Evolutionary conservation across 2,329 filamentous ascomycete genomes (phyloP).

Genomic region (Fusarium ramigenum): DNA sequence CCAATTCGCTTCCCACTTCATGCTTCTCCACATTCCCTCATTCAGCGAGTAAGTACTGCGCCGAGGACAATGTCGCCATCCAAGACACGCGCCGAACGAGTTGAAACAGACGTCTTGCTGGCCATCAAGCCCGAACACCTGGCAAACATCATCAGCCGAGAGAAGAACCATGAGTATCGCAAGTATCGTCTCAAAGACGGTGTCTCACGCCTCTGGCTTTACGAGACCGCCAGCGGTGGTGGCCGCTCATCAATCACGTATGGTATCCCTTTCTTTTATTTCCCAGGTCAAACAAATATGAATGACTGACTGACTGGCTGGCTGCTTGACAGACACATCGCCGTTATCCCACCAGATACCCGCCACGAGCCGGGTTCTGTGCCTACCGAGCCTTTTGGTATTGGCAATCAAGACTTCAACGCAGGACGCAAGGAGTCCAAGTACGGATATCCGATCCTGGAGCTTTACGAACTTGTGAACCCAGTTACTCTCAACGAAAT

Average conservation of each 20-base stretch:
- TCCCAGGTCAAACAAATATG: too few relatives aligned
- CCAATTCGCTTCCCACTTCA: background rate
- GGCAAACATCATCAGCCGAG: slow-evolving; percentile 28
- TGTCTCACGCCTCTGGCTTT: slow-evolving; percentile 42
- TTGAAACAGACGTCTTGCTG: slow-evolving; percentile 31
- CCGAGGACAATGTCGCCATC: background rate
- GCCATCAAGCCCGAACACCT: slow-evolving; percentile 37
- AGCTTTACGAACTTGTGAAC: slow-evolving; percentile 35
- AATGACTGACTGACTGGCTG: too few relatives aligned
- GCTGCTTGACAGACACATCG: slow-evolving; percentile 5
- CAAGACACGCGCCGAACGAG: background rate
- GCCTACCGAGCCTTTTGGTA: slow-evolving; percentile 35
- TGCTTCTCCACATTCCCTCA: background rate
- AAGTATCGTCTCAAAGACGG: slow-evolving; percentile 39
- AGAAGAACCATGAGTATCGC: slow-evolving; percentile 44
- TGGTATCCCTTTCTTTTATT: too few relatives aligned
- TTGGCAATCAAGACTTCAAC: slow-evolving; percentile 46
- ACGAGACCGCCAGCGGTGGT: slow-evolving; percentile 29
- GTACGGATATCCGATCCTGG: slow-evolving; percentile 43
- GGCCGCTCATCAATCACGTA: slow-evolving; percentile 39
- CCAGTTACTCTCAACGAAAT: slow-evolving; percentile 40
- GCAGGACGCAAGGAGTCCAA: slow-evolving; percentile 40
- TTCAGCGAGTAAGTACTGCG: background rate
- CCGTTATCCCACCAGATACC: slow-evolving; percentile 1
- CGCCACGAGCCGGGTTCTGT: slow-evolving; percentile 30